Base-by-base conservation (phyloP, 768 basidiomycete species). In the Omphalotus guepiniiformis region DNA sequence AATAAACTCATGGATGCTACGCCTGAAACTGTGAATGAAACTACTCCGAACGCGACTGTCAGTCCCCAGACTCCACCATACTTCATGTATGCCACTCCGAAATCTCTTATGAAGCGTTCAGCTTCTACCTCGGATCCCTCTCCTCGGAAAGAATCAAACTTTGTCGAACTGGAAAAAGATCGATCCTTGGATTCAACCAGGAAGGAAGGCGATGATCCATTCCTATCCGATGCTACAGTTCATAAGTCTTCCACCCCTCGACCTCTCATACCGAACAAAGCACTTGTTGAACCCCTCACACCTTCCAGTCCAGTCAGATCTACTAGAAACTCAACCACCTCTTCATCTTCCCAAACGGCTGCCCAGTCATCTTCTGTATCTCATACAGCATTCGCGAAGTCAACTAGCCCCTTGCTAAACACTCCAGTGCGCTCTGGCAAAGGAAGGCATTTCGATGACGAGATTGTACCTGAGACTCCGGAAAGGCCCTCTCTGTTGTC, bases 381-480 rank as follows among this genome's bases (percentile, higher is more conserved):
- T 26, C 21, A 25, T 19, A 35, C 43, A 22, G 25, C 30, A 19
- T 19, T n/a, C 35, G 7, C 22, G 5, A 6, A 4, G 15, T 37
- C 42, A 8, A 12, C 16, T 34, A 13, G 21, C 6, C n/a, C n/a
- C 25, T 46, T 7, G 13, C 8, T 36, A 23, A 25, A 4, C 9
- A 36, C 28, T 25, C 35, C 39, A 41, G 15, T 13, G 19, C 32
- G 40, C 19, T 15, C 29, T 37, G 19, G 22, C 16, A 42, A 32
- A 29, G 29, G 19, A 18, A 3, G 32, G 4, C 6, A 15, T 12
- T 15, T 27, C 9, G 48, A 46, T 7, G n/a, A n/a, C n/a, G n/a
- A n/a, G 30, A 29, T 39, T 22, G 28, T 47, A 5, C 26, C 37
- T 13, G 38, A 39, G n/a, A 47, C 46, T 7, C 46, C 46, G 16